Evolutionary conservation across 345 rosid genomes (phyloP).

Genomic region (Streptanthus diversifolius): DNA sequence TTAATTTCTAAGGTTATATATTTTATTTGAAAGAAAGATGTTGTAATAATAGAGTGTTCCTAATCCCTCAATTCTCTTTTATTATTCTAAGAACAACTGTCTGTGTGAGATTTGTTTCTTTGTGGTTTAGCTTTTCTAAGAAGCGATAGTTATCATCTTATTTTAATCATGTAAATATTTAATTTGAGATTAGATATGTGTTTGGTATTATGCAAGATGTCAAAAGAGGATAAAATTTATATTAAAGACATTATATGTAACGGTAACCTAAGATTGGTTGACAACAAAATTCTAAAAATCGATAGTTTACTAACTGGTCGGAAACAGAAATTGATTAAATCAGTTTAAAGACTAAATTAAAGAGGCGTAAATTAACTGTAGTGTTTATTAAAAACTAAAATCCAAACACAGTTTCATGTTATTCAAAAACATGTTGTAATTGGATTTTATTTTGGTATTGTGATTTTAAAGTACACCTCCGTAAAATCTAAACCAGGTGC

Average conservation of each 20-base stretch:
- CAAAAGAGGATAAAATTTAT: neutral
- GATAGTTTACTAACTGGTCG: slow-evolving; percentile 5
- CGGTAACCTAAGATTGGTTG: slow-evolving; percentile 17
- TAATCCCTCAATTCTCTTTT: slow-evolving; percentile 23
- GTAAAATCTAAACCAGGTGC: neutral
- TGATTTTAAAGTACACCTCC: neutral
- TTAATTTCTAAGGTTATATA: neutral
- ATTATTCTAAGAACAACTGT: slow-evolving; percentile 30
- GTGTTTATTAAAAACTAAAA: neutral
- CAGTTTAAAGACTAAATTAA: neutral
- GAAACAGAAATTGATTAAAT: neutral
- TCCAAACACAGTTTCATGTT: neutral
- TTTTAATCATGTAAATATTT: slow-evolving; percentile 5
- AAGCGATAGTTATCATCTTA: slow-evolving; percentile 23
- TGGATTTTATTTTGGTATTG: neutral
- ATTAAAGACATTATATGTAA: neutral
- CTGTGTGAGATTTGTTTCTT: slow-evolving; percentile 24
- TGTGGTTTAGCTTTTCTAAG: slow-evolving; percentile 23
- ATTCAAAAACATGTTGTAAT: neutral
- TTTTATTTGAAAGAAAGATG: slow-evolving; percentile 13
- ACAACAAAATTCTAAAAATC: slow-evolving; percentile 9
- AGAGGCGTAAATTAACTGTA: neutral
- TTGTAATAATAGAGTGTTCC: slow-evolving; percentile 30
- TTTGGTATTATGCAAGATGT: slow-evolving; percentile 32
- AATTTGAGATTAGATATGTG: slow-evolving; percentile 34